Conservation (phyloP, 2,329 filamentous ascomycete genomes). For the Erysiphe pulchra region DNA sequence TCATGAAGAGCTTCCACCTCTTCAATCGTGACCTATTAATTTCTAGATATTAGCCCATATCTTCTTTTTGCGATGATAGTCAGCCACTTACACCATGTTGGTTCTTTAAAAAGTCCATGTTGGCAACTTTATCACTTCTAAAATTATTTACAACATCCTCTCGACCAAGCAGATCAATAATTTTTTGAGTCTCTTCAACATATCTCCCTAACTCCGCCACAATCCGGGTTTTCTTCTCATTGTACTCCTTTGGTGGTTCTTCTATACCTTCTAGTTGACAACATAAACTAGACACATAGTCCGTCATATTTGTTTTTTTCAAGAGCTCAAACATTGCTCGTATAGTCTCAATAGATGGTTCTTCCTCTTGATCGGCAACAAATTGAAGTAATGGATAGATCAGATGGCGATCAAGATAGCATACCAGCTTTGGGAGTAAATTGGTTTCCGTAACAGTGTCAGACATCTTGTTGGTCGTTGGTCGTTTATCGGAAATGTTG, state of each 20-base stretch:
- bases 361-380: conserved; percentile 56
- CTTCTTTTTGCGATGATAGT: background rate
- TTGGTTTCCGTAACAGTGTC: conserved; percentile 14
- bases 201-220: conserved; percentile 58
- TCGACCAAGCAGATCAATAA: conserved; percentile 62
- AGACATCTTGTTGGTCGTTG: background rate
- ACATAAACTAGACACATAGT: conserved; percentile 84
- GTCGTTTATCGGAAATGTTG: too few species aligned
- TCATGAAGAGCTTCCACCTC: conserved; percentile 94
- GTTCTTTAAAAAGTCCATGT: conserved; percentile 94
- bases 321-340: conserved; percentile 81
- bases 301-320: conserved; percentile 96
- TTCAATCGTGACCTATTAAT: conserved; percentile 49
- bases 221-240: conserved; percentile 72
- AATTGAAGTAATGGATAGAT: conserved; percentile 95
- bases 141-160: conserved; percentile 79
- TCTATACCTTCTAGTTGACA: conserved; percentile 65
- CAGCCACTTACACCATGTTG: conserved; percentile 52
- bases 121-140: conserved; percentile 90
- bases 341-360: conserved; percentile 46
- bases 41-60: too few species aligned
- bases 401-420: conserved; percentile 81
- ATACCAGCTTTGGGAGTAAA: conserved; percentile 66
- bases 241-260: conserved; percentile 60
- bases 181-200: conserved; percentile 70